A percentile compares a stretch with the other conserved stretches of the same genome.
These are phyloP conservation scores for Metrosideros polymorpha DNA, from an alignment of 441 rosid species.

Conservation along the genomic window DNA sequence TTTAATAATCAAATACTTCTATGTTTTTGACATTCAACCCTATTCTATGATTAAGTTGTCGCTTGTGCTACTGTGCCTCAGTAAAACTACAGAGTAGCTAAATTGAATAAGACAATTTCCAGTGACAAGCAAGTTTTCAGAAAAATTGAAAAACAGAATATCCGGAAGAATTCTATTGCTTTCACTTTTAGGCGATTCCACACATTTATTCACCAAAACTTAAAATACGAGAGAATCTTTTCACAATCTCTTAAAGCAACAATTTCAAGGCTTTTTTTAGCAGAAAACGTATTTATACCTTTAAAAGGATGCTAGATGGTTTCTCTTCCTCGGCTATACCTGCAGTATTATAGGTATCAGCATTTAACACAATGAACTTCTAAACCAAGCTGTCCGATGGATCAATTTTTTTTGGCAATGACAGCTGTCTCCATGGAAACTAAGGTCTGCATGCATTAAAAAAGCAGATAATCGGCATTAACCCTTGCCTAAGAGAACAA, in stretches of 20 bases:
- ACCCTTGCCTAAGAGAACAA: neutral
- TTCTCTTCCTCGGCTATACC: neutral
- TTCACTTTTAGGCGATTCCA: neutral
- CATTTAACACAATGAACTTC: neutral
- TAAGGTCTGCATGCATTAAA: neutral
- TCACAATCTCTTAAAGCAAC: neutral
- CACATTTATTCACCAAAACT: neutral
- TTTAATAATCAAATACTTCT: neutral
- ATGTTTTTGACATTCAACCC: neutral
- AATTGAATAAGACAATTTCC: neutral
- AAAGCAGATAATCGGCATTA: neutral
- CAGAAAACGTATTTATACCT: neutral
- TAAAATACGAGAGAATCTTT: neutral
- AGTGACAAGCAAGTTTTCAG: neutral
- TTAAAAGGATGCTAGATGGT: neutral
- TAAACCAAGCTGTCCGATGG: neutral
- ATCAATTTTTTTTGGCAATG: neutral
- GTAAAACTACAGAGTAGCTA: neutral
- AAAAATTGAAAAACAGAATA: neutral
- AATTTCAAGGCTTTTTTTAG: neutral
- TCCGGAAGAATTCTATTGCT: neutral
- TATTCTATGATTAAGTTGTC: neutral
- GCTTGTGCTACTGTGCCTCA: neutral
- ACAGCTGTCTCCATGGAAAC: neutral
- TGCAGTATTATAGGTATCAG: neutral